Base-by-base conservation (phyloP, 2,329 filamentous ascomycete genomes). In the Seiridium cupressi region DNA sequence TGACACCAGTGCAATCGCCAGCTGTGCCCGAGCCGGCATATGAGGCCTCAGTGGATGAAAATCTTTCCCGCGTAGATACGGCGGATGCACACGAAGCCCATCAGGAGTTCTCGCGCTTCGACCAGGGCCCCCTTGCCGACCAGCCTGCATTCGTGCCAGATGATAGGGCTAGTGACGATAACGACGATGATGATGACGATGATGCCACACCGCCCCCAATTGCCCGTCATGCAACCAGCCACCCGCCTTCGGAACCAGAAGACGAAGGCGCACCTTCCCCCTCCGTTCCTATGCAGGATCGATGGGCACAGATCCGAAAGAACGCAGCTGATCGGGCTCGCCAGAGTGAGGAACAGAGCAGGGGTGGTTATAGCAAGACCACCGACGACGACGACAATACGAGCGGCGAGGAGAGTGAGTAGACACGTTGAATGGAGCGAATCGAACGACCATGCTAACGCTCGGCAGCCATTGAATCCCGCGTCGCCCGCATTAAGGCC, bases 401-500 rank as follows among this genome's bases (percentile, higher is more conserved):
- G n/a, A 96, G 91, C 71, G 93, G 91, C 59, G 94, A 98, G 83
- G 94, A 76, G 69, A 76, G 74, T 76, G 67, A 72, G 74, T 65
- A 34, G 11, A 10, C 32, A 49, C 32, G 36, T 40, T 38, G 10
- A n/a, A 36, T 18, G 10, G 7, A 40, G 8, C 18, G 35, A 11
- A 11, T 9, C 9, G 35, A 32, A 18, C 13, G 46, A 44, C 18
- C 18, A 38, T 59, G 68, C 73, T 72, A 72, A 72, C 55, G 48
- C 47, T 10, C 32, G 58, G n/a, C 66, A 96, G 92, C 93, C 42
- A 98, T 98, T 70, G 95, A 99, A 76, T 93, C 93, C 54, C 91
- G 95, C 66, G 95, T 98, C 61, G 95, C 95, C 54, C 91, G 95
- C 64, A 99, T 99, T 84, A 98, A 97, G 79, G 95, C 95, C 62